Conservation (phyloP, 139 green algal species). For the Asterochloris sp. region DNA sequence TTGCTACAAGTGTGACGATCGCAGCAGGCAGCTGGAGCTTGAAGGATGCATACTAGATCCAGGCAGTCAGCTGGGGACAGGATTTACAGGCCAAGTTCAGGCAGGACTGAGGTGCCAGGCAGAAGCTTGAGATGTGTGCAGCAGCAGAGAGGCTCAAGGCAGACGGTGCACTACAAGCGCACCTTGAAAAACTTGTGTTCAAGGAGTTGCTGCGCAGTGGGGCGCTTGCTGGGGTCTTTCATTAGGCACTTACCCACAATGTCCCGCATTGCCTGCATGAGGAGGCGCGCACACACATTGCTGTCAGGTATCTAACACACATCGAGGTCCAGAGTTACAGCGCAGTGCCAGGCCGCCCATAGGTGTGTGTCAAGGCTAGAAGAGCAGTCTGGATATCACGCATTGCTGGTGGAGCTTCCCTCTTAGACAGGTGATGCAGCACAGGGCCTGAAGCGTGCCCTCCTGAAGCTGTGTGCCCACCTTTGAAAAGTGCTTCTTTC, state of each 20-base stretch:
- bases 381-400: neutral
- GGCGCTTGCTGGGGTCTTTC: slow-evolving; percentile 89
- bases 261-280: slow-evolving; percentile 79
- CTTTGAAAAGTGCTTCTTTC: slow-evolving; percentile 73
- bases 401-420: neutral
- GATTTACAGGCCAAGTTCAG: too few species aligned
- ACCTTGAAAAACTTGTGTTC: slow-evolving; percentile 99
- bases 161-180: neutral
- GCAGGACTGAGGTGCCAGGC: too few species aligned
- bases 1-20: too few species aligned
- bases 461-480: neutral
- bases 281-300: too few species aligned
- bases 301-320: too few species aligned
- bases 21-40: too few species aligned
- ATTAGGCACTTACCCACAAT: slow-evolving; percentile 93
- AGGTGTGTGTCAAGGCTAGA: neutral
- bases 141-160: neutral
- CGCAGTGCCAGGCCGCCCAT: neutral
- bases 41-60: too few species aligned
- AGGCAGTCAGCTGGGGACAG: too few species aligned
- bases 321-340: neutral
- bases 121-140: neutral
- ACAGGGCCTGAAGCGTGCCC: neutral
- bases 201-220: slow-evolving; percentile 89
- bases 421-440: neutral